Evolutionary conservation across 768 basidiomycete species (phyloP), one percentile per base, ranked within the genome.

Genomic region (Lentinula raphanica): DNA sequence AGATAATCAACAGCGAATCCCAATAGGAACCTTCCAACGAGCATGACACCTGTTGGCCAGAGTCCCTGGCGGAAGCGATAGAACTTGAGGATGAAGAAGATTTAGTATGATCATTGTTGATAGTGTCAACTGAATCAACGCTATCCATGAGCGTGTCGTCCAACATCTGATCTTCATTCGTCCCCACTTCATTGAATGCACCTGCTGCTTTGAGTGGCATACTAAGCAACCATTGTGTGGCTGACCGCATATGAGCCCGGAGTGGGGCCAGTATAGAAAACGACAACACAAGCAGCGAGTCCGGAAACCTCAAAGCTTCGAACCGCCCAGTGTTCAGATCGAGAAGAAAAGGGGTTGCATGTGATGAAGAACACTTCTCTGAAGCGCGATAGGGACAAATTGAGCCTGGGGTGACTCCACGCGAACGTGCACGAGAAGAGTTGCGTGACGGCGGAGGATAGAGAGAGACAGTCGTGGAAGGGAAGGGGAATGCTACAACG

Each of bases 251-350:
- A 53, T 53, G 51, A 25, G 40, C 54, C 28, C 54, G 17, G 3
- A 56, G n/a, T 28, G 54, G 54, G 15, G 40, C 54, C 13, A 56
- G 42, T 21, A 56, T 19, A 21, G 54, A 56, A 31, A 56, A 29
- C 2, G 54, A 56, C 7, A 56, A 19, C 1, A 32, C 32, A 7
- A 56, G 5, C 11, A 56, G 25, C 17, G 54, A 56, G 36, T n/a
- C n/a, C n/a, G 54, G 54, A 45, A 56, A 23, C 6, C 42, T 40
- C 29, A 56, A 36, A n/a, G n/a, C n/a, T n/a, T n/a, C n/a, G n/a
- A n/a, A n/a, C n/a, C n/a, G n/a, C n/a, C n/a, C n/a, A n/a, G n/a
- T n/a, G n/a, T n/a, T n/a, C n/a, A n/a, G n/a, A 45, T 45, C 54
- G 8, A 45, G 39, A 35, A 56, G 29, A 29, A 56, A 44, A 29